phyloP scores from a whole-genome alignment of 1,284 basidiomycete species.

The Heterobasidion occidentale region DNA sequence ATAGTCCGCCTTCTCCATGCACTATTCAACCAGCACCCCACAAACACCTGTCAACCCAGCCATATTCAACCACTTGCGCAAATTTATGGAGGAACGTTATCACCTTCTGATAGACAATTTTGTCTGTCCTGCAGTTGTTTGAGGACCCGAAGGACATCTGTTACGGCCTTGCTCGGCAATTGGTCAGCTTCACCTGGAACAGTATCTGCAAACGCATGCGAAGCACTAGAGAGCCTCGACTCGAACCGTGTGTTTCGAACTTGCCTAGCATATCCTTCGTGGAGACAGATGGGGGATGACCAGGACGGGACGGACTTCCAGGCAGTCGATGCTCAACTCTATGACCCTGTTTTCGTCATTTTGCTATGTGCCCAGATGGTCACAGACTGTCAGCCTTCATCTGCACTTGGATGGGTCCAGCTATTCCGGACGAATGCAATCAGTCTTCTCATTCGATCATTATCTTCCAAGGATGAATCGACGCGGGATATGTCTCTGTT shows the following conservation, averaged over 20 bases:
- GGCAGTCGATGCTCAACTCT: slow-evolving; percentile 37
- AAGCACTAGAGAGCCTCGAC: slow-evolving; percentile 68
- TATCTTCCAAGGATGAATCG: slow-evolving; percentile 61
- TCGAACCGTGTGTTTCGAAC: slow-evolving; percentile 63
- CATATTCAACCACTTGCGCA: slow-evolving; percentile 71
- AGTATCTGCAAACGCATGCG: slow-evolving; percentile 40
- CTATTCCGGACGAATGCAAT: slow-evolving; percentile 78
- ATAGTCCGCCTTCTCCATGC: slow-evolving; percentile 49
- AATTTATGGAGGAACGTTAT: slow-evolving; percentile 70
- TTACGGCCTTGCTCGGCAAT: slow-evolving; percentile 47
- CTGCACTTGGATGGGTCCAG: slow-evolving; percentile 76
- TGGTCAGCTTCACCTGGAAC: slow-evolving; percentile 47
- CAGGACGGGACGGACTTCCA: slow-evolving; percentile 21
- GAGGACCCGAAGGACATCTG: slow-evolving; percentile 69
- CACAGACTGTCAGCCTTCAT: slow-evolving; percentile 44
- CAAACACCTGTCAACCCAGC: slow-evolving; percentile 76
- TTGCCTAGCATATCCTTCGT: slow-evolving; percentile 64
- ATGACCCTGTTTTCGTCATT: slow-evolving; percentile 80
- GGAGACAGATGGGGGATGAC: slow-evolving; percentile 30
- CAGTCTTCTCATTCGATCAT: slow-evolving; percentile 63
- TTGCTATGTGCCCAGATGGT: slow-evolving; percentile 62
- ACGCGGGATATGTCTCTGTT: slow-evolving; percentile 52
- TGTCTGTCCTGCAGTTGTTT: slow-evolving; percentile 74
- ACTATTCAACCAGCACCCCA: slow-evolving; percentile 69
- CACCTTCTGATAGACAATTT: slow-evolving; percentile 55